Base-by-base conservation (phyloP, 1,139 yeast species). In the Meyerozyma elateridarum region DNA sequence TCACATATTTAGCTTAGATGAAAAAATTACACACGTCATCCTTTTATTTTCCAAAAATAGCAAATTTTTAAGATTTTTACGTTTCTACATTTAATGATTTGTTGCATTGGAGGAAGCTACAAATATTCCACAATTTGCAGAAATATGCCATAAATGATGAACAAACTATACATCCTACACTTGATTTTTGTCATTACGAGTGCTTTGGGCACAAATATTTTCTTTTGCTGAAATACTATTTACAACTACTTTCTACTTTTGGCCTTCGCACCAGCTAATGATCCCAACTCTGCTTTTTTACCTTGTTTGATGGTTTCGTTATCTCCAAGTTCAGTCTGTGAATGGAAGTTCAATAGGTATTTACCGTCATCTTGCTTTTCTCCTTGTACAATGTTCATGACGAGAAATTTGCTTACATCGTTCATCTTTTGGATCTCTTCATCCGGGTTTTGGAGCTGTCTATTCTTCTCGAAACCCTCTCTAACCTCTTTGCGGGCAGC, bases 321-420 rank as follows among this genome's bases (percentile, higher is more conserved):
- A 52, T 88, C 96, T 9, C 97, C 97, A 33, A 89, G 66, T 56
- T 91, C 97, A 0, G 94, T 85, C 32, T 82, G 76, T 33, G 76
- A 63, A 52, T 87, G 96, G 46, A 91, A 80, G 42, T 82, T 79
- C 48, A 88, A 63, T 36, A 61, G 59, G 40, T 70, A 73, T 33
- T 59, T 69, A 5, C 63, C 69, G 16, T 65, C 69, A 0, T 59
- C 64, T 32, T 70, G 70, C 48, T 64, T 69, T 35, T 60, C 64
- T 4, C 95, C 98, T 58, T 91, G 98, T 2, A 91, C 96, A 14
- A 91, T 68, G 55, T 91, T 89, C 37, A 70, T 64, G 31, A 74
- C 64, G 39, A 91, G 64, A 42, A 88, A 80, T 32, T 55, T 53
- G 4, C 89, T 77, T 18, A 89, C 81, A 21, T 81, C 93, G 35